A percentile compares a stretch with the other conserved stretches of the same genome.
These are phyloP conservation scores for Megacollybia platyphylla DNA, from an alignment of 1,284 basidiomycete genomes.

Conservation along the genomic window DNA sequence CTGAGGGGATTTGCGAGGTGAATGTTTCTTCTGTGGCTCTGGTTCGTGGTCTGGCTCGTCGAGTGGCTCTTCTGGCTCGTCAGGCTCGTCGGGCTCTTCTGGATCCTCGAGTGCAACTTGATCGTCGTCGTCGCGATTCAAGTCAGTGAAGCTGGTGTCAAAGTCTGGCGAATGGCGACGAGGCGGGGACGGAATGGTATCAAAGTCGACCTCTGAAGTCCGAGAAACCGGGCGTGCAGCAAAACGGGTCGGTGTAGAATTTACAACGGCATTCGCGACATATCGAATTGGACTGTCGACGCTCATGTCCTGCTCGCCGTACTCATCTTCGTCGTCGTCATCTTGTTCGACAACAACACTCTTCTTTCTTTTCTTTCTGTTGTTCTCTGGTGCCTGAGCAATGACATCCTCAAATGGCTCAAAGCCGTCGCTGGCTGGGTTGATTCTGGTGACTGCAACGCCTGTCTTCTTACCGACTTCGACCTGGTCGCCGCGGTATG, in stretches of 20 bases:
- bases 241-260: conserved; percentile 32
- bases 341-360: conserved; percentile 20
- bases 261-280: conserved; percentile 35
- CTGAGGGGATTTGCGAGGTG: conserved; percentile 16
- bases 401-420: conserved; percentile 74
- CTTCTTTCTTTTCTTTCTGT: conserved; percentile 42
- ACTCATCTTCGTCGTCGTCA: conserved; percentile 33
- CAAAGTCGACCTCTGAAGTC: conserved; percentile 46
- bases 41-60: conserved; percentile 21
- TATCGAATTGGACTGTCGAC: conserved; percentile 45
- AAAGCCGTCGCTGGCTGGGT: conserved; percentile 71
- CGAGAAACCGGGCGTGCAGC: conserved; percentile 39
- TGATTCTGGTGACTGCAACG: conserved; percentile 50
- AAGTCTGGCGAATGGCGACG: conserved; percentile 23
- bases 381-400: conserved; percentile 50
- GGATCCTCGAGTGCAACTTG: conserved; percentile 26
- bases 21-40: conserved; percentile 7
- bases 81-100: conserved; percentile 37
- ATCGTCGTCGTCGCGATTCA: conserved; percentile 23
- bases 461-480: conserved; percentile 70
- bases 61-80: conserved; percentile 15
- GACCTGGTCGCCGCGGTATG: conserved; percentile 62
- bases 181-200: conserved; percentile 55
- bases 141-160: conserved; percentile 31
- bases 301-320: conserved; percentile 65